Evolutionary conservation across 257 asterid genomes (phyloP).

Genomic region (Handroanthus guayacan): DNA sequence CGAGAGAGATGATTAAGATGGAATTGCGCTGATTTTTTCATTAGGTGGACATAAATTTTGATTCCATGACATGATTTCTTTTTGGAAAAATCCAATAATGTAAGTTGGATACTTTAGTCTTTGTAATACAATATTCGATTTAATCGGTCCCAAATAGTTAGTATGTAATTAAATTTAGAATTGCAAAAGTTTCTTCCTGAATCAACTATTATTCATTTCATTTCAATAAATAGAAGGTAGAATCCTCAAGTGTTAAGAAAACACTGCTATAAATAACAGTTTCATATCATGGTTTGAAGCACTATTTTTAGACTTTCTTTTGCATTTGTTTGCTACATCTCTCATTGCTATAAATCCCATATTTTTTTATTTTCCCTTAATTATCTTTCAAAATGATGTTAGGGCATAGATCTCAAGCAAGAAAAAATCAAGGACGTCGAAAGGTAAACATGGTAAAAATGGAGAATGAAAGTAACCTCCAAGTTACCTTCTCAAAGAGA

Average conservation of each 20-base stretch:
- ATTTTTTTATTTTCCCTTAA: neutral
- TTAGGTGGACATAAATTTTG: no score
- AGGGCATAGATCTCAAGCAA: neutral
- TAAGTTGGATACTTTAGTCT: no score
- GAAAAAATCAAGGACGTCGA: constrained; percentile 44
- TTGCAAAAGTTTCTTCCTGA: neutral
- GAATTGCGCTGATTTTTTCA: no score
- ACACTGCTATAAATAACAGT: neutral
- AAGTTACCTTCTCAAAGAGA: constrained; percentile 60
- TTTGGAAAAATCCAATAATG: no score
- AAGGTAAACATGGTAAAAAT: constrained; percentile 53
- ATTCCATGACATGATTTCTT: no score
- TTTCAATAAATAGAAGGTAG: neutral
- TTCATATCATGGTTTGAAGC: neutral
- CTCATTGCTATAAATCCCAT: neutral
- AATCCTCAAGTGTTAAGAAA: neutral
- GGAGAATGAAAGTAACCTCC: constrained; percentile 47
- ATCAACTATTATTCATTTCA: neutral
- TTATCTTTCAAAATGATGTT: neutral
- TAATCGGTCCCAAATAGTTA: no score
- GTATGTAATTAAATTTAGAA: neutral
- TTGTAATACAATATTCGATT: no score
- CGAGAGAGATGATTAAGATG: no score
- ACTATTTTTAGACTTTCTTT: neutral
- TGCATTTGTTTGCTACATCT: neutral